phyloP scores from a whole-genome alignment of 2,329 filamentous ascomycete species.

The Microdochium paspali region DNA sequence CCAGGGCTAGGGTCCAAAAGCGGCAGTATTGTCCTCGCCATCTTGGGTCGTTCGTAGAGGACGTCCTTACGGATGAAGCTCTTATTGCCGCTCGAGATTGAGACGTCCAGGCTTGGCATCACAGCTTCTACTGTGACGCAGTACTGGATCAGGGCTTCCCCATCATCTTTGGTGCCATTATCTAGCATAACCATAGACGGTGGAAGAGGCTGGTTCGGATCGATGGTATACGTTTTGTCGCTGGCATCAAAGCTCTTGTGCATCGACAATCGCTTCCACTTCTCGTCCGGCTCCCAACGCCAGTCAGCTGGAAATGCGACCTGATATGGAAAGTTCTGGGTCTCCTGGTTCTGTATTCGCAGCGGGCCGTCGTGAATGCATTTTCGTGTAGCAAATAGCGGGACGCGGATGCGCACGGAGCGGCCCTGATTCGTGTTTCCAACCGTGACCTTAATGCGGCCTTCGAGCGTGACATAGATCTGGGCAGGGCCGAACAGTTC shows the following conservation, averaged over 20 bases:
- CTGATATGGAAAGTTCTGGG: neutral
- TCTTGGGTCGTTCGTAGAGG: neutral
- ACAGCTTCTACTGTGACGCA: neutral
- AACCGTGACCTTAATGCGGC: neutral
- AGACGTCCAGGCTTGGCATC: neutral
- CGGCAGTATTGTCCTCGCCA: neutral
- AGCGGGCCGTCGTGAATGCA: neutral
- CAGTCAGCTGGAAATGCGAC: neutral
- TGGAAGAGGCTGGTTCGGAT: neutral
- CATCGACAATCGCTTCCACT: no score
- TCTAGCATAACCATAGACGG: neutral
- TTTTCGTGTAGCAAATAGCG: neutral
- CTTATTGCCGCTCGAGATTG: neutral
- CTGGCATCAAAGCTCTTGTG: neutral
- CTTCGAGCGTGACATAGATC: neutral
- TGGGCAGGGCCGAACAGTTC: neutral
- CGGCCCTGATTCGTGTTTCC: neutral
- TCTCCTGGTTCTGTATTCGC: neutral
- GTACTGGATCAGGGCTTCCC: neutral
- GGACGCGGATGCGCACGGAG: neutral
- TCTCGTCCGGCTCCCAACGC: neutral
- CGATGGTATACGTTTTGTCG: neutral
- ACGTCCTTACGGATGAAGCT: neutral
- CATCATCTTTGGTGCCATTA: neutral
- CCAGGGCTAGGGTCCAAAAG: neutral